Evolutionary conservation across 1,284 basidiomycete genomes (phyloP).

Genomic region (Bjerkandera adusta): DNA sequence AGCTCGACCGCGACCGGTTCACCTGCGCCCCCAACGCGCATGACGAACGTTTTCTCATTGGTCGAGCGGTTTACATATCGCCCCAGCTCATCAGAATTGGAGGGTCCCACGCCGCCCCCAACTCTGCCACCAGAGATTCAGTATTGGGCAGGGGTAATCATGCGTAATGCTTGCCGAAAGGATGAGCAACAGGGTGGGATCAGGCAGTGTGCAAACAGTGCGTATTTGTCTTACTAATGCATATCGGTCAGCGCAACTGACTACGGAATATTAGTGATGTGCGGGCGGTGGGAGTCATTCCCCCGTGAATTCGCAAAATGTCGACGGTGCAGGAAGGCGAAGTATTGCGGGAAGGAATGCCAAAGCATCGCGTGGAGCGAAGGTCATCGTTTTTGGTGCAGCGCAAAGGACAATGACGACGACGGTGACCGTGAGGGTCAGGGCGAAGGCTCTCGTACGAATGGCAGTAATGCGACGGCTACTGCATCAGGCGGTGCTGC

Average conservation of each 20-base stretch:
- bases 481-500: too few species aligned
- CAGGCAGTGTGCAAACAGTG: slow-evolving; percentile 95
- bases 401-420: slow-evolving; percentile 72
- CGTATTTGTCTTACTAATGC: slow-evolving; percentile 32
- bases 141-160: slow-evolving; percentile 99
- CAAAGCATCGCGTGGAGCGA: slow-evolving; percentile 97
- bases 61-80: slow-evolving; percentile 97
- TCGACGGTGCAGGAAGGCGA: slow-evolving; percentile 92
- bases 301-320: slow-evolving; percentile 98
- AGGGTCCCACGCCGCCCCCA: slow-evolving; percentile 68
- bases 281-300: slow-evolving; percentile 92
- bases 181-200: slow-evolving; percentile 93
- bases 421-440: slow-evolving; percentile 34
- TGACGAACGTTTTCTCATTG: slow-evolving; percentile 91
- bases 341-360: slow-evolving; percentile 98
- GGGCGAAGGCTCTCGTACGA: slow-evolving; percentile 12
- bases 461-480: not conserved
- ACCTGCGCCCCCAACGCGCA: slow-evolving; percentile 37
- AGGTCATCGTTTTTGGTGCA: slow-evolving; percentile 92
- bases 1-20: slow-evolving; percentile 21
- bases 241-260: not conserved
- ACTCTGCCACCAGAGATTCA: slow-evolving; percentile 89
- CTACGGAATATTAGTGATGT: slow-evolving; percentile 63
- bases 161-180: slow-evolving; percentile 98
- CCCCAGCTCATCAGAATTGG: slow-evolving; percentile 77